These are phyloP conservation scores for Ichthyophthirius multifiliis DNA, from an alignment of 169 alveolate species.

Conservation along the genomic window DNA sequence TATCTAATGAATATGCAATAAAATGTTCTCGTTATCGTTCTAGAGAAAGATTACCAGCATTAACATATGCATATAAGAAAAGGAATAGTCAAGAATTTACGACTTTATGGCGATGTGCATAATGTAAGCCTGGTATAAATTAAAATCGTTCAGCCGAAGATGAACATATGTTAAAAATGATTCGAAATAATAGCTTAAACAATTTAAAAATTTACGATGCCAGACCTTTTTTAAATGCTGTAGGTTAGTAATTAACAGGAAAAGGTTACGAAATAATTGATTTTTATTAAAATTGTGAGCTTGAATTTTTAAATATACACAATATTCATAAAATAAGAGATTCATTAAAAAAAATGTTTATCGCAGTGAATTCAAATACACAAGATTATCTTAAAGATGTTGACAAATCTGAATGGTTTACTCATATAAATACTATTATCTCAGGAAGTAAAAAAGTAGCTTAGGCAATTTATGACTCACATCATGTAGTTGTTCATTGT, in stretches of 20 bases:
- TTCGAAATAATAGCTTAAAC: neutral
- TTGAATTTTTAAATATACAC: slow-evolving; percentile 72
- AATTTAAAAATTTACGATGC: slow-evolving; percentile 78
- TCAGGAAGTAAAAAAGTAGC: slow-evolving; percentile 24
- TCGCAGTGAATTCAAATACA: slow-evolving; percentile 16
- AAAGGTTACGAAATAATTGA: slow-evolving; percentile 59
- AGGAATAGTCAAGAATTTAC: neutral
- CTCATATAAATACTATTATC: slow-evolving; percentile 15
- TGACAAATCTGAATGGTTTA: slow-evolving; percentile 25
- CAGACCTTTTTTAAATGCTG: slow-evolving; percentile 75
- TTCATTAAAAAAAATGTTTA: slow-evolving; percentile 54
- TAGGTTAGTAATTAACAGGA: slow-evolving; percentile 64
- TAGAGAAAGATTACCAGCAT: slow-evolving; percentile 73
- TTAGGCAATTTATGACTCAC: neutral
- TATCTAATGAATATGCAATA: neutral
- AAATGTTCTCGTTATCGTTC: slow-evolving; percentile 61
- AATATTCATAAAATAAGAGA: slow-evolving; percentile 83
- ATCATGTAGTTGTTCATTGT: slow-evolving; percentile 82
- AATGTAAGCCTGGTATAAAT: slow-evolving; percentile 27
- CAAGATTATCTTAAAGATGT: neutral
- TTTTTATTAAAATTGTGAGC: slow-evolving; percentile 54
- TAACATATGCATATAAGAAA: slow-evolving; percentile 56
- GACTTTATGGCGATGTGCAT: slow-evolving; percentile 53
- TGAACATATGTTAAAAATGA: slow-evolving; percentile 36
- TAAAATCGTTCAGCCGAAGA: neutral